Base-by-base conservation (phyloP, 352 stramenopile species). In the Thraustochytrium sp. region DNA sequence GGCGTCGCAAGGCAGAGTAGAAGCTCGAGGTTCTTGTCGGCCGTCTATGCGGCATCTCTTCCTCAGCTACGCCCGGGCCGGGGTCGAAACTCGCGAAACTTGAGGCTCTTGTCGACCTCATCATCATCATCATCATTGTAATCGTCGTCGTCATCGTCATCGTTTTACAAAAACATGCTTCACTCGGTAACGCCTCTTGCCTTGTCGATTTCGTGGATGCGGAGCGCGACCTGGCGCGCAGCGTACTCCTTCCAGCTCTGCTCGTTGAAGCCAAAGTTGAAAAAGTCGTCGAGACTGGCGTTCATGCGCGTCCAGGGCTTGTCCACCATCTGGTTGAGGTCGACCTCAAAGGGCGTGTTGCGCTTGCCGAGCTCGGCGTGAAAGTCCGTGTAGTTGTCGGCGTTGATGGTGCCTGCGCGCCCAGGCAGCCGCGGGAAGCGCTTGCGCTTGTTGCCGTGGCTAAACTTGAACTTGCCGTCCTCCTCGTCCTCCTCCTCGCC, bases 221-320 rank as follows among this genome's bases (percentile, higher is more conserved):
- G 75, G 23, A 84, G 26, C 0, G 75, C 75, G 36, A 84, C 75
- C 49, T 84, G 75, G 34, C 61, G 54, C 40, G 75, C 75, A 16
- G 75, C 75, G 49, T 84, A 84, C 34, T 84, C 36, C 29, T 54
- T 49, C 75, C 75, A 84, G 40, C 34, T 84, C 34, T 84, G 54
- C 75, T 84, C 75, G 61, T 73, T 84, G 44, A 84, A 83, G 34
- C 75, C 75, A 84, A 76, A 84, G 59, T 84, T 84, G 31, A 84
- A 84, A n/a, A 83, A 84, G 61, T 84, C 75, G 44, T 84, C 75
- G 31, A 83, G 37, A 83, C 34, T 61, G 8, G 54, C 59, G 61
- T 75, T 75, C 26, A 84, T 13, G 40, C 75, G 54, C 29, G 44
- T n/a, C 75, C 75, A 84, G 1, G 75, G 75, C 61, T 75, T 84